Evolutionary conservation across 108 stramenopile genomes (phyloP).

Genomic region (Schizochytrium sp.): DNA sequence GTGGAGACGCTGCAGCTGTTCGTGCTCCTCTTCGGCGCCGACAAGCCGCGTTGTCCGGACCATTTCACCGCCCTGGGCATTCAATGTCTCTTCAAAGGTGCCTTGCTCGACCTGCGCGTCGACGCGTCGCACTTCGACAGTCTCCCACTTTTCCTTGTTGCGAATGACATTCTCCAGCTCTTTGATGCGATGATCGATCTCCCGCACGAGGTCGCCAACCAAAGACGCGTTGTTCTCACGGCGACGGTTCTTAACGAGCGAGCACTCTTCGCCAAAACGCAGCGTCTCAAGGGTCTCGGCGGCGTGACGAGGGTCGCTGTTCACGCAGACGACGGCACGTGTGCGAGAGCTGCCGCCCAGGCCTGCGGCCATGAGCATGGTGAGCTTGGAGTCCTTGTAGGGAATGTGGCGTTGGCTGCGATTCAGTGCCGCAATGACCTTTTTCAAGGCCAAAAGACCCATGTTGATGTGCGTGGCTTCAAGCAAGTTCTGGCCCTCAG

Average conservation of each 20-base stretch:
- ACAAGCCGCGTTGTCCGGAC: not conserved
- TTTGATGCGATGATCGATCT: slow-evolving; percentile 8
- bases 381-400: slow-evolving; percentile 61
- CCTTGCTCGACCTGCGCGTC: slow-evolving; percentile 25
- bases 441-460: slow-evolving; percentile 54
- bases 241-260: slow-evolving; percentile 21
- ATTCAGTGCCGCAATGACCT: slow-evolving; percentile 50
- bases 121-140: slow-evolving; percentile 15
- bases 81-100: slow-evolving; percentile 18
- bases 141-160: slow-evolving; percentile 25
- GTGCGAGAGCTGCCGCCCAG: slow-evolving; percentile 59
- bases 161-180: slow-evolving; percentile 18
- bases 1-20: not conserved
- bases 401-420: slow-evolving; percentile 41
- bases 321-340: slow-evolving; percentile 49
- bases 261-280: slow-evolving; percentile 54
- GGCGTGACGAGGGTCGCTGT: slow-evolving; percentile 45
- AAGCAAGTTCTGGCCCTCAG: slow-evolving; percentile 19
- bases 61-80: slow-evolving; percentile 2
- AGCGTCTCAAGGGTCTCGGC: slow-evolving; percentile 51
- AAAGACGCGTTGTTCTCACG: slow-evolving; percentile 25
- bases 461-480: slow-evolving; percentile 64
- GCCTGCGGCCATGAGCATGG: slow-evolving; percentile 53
- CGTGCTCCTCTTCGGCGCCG: slow-evolving; percentile 27
- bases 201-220: not conserved